Conservation (phyloP, 768 basidiomycete species). For the Strobilomyces confusus region DNA sequence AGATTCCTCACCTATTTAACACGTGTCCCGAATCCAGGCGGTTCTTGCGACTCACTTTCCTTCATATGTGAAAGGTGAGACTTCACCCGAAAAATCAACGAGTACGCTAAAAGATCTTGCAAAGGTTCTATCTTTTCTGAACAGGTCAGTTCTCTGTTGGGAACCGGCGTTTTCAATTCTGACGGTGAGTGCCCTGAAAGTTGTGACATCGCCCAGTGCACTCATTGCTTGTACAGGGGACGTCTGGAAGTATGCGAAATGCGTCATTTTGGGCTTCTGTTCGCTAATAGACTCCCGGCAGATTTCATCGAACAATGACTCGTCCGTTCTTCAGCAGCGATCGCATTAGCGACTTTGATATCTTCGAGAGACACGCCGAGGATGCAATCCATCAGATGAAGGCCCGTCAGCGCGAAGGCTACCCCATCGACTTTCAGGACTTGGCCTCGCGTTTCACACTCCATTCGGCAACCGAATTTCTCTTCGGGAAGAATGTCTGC, state of each 20-base stretch:
- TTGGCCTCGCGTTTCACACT: slow-evolving; percentile 46
- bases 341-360: slow-evolving; percentile 38
- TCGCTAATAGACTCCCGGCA: slow-evolving; percentile 8
- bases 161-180: slow-evolving; percentile 40
- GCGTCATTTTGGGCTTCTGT: background rate
- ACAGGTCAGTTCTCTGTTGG: slow-evolving; percentile 29
- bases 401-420: slow-evolving; percentile 31
- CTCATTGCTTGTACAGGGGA: slow-evolving; percentile 21
- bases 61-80: slow-evolving; percentile 34
- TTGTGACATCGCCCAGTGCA: background rate
- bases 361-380: slow-evolving; percentile 36
- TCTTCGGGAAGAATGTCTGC: slow-evolving; percentile 43
- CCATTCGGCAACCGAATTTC: slow-evolving; percentile 56
- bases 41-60: slow-evolving; percentile 37
- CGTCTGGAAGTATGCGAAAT: slow-evolving; percentile 34
- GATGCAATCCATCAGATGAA: slow-evolving; percentile 32
- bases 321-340: slow-evolving; percentile 47
- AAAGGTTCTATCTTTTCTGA: slow-evolving; percentile 23
- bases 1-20: background rate
- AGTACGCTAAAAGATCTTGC: background rate
- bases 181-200: slow-evolving; percentile 26
- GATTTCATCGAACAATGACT: slow-evolving; percentile 47
- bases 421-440: slow-evolving; percentile 43
- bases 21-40: slow-evolving; percentile 20
- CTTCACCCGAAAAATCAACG: background rate